phyloP scores from a whole-genome alignment of 176 grass and related monocot genomes.

The Saccharum spontaneum region DNA sequence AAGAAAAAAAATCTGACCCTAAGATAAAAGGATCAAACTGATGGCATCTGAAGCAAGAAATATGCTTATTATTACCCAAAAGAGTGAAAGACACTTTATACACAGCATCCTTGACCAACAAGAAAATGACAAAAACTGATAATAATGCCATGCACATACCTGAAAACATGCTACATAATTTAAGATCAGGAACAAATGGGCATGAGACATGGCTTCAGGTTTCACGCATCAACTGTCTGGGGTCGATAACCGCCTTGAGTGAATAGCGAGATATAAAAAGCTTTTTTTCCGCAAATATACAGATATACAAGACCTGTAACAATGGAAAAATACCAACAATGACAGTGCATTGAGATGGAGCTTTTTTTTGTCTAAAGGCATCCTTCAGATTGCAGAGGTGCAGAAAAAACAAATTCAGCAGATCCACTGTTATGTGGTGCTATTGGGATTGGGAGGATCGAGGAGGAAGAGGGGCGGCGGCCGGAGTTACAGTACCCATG shows the following conservation, averaged over 20 bases:
- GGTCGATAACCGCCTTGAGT: neutral
- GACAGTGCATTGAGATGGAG: neutral
- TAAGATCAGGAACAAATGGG: neutral
- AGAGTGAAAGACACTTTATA: neutral
- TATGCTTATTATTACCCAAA: neutral
- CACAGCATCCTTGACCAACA: neutral
- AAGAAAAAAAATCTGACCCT: neutral
- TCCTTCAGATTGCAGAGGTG: neutral
- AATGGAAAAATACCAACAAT: neutral
- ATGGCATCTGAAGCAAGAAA: neutral
- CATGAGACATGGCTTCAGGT: neutral
- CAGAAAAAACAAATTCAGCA: neutral
- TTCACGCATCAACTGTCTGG: neutral
- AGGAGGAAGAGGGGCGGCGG: too few species aligned
- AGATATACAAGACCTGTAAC: neutral
- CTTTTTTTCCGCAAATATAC: neutral
- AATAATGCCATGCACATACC: neutral
- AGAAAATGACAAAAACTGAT: neutral
- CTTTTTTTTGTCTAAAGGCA: neutral
- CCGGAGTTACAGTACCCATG: too few species aligned
- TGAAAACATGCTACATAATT: neutral
- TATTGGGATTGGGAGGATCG: too few species aligned
- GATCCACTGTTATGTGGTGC: too few species aligned
- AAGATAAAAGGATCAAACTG: neutral
- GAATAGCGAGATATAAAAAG: neutral